A percentile compares a stretch with the other conserved stretches of the same genome.
Evolutionary conservation across 352 stramenopile species (phyloP).

Genomic region (Phytopythium vexans): DNA sequence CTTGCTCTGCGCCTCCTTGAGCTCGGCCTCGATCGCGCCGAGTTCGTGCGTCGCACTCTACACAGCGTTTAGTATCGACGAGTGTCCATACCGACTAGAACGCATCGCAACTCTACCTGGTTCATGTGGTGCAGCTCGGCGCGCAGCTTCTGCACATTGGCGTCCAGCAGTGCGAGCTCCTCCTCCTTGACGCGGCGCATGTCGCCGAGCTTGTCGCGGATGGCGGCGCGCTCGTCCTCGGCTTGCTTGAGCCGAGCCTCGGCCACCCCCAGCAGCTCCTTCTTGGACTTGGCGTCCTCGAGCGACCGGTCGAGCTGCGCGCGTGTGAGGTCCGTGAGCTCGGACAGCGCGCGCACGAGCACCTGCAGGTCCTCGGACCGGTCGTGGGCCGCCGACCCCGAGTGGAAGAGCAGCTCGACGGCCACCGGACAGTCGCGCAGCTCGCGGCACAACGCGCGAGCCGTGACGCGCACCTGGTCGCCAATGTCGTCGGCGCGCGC

Average conservation of each 20-base stretch:
- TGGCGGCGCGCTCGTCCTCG: constrained; percentile 70
- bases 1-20: constrained; percentile 72
- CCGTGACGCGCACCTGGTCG: constrained; percentile 70
- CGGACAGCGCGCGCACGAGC: constrained; percentile 72
- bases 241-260: constrained; percentile 80
- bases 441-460: constrained; percentile 63
- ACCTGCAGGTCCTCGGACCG: constrained; percentile 66
- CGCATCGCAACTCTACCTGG: constrained; percentile 24
- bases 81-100: background rate
- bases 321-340: constrained; percentile 81
- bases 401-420: constrained; percentile 73
- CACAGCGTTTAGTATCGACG: background rate
- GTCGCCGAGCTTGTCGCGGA: constrained; percentile 75
- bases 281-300: constrained; percentile 83
- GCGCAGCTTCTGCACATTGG: constrained; percentile 79
- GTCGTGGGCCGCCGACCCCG: constrained; percentile 47
- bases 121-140: constrained; percentile 74
- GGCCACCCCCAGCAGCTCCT: constrained; percentile 71
- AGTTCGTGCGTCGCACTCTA: constrained; percentile 69
- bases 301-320: constrained; percentile 78
- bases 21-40: constrained; percentile 68
- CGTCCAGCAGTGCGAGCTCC: constrained; percentile 73
- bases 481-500: constrained; percentile 62
- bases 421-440: constrained; percentile 71
- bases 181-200: constrained; percentile 81